Base-by-base conservation (phyloP, 1,139 yeast species). In the Zygosaccharomyces sapae region DNA sequence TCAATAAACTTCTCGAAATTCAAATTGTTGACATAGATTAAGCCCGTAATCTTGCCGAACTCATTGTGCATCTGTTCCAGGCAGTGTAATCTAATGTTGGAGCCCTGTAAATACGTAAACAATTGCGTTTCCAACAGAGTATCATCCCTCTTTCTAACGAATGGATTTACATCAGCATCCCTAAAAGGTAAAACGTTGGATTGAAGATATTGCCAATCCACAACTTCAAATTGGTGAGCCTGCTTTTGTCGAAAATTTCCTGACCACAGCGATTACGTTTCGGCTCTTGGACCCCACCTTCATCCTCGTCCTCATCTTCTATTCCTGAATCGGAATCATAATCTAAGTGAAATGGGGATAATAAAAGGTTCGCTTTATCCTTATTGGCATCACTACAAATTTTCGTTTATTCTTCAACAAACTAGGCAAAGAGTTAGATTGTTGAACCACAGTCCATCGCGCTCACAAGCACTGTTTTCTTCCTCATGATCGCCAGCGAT, bases 1-100 rank as follows among this genome's bases (percentile, higher is more conserved):
- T 62, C 65, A 27, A 62, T 52, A 33, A 53, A 53, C 47, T 64
- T 64, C 45, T 64, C 67, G 45, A 58, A 64, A 42, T 55, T 55
- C 44, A 64, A 45, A 51, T 64, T 64, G 33, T 58, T 55, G 22
- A 60, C 67, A 33, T 57, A 54, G 16, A 63, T 45, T 38, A 50
- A 49, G 24, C 67, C 66, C 25, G 40, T 38, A 6, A 62, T 33
- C 44, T 55, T 52, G 41, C 55, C 55, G 20, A 56, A 49, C 31
- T 43, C 44, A 6, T 45, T 30, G 12, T 41, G 31, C 9, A 38
- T 36, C 25, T 46, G 49, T 18, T 40, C 46, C 40, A 61, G 41
- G 3, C 62, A 53, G 44, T 58, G 56, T 34, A 62, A 51, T 42
- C 56, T 58, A 34, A 62, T 62, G 43, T 62, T 62, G 41, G 55